Evolutionary conservation across 257 asterid genomes (phyloP).

Genomic region (Craterostigma plantagineum): DNA sequence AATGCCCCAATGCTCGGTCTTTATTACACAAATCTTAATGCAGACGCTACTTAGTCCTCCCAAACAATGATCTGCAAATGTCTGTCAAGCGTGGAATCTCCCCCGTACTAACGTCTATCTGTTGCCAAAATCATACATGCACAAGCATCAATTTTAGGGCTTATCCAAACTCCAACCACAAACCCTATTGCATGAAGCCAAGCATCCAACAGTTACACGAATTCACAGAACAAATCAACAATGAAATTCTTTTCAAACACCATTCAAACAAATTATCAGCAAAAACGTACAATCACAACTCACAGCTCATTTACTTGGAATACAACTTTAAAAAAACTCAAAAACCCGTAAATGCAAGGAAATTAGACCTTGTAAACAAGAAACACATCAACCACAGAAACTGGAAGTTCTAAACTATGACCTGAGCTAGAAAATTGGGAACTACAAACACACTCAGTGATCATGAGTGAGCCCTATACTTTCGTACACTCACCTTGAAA

Average conservation of each 20-base stretch:
- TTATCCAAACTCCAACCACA: background rate
- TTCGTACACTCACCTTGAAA: slow-evolving; percentile 15
- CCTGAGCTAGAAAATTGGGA: slow-evolving; percentile 20
- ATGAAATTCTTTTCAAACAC: slow-evolving; percentile 10
- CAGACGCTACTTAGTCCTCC: slow-evolving; percentile 6
- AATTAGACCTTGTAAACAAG: slow-evolving; percentile 8
- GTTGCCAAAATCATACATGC: no score
- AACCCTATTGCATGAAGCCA: no score
- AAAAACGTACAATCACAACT: slow-evolving; percentile 12
- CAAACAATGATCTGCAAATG: no score
- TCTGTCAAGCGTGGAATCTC: no score
- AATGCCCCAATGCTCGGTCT: background rate
- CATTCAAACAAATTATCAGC: slow-evolving; percentile 17
- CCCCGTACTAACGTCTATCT: no score
- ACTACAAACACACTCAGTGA: slow-evolving; percentile 9
- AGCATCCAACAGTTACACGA: no score
- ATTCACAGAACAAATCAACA: slow-evolving; percentile 10
- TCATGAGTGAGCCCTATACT: slow-evolving; percentile 6
- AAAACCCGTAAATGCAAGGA: slow-evolving; percentile 9
- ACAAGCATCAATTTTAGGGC: background rate
- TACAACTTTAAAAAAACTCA: slow-evolving; percentile 13
- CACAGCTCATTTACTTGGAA: slow-evolving; percentile 10
- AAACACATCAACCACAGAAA: slow-evolving; percentile 12
- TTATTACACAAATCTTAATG: background rate
- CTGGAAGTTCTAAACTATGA: slow-evolving; percentile 18